Base-by-base conservation (phyloP, 2,329 filamentous ascomycete species). In the Daldinia eschscholtzii region DNA sequence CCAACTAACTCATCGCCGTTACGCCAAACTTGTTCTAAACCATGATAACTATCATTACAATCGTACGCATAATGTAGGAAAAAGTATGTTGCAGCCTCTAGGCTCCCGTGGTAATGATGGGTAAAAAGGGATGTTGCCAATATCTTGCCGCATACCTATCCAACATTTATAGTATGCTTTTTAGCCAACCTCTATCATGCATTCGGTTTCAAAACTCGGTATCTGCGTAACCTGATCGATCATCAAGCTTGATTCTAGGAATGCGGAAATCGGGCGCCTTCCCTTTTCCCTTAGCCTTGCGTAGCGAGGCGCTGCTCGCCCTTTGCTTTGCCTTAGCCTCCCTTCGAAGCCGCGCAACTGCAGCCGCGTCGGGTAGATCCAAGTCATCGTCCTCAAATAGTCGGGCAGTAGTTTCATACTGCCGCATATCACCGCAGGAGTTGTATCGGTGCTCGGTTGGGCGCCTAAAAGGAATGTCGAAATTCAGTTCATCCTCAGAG, bases 401-500 rank as follows among this genome's bases (percentile, higher is more conserved):
- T 26, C 15, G 52, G 30, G 52, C 28, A 1, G 44, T 62, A 1
- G 28, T 50, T 20, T 61, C 66, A 41, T 65, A 61, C 44, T 57
- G 53, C 26, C 42, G 70, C 44, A 65, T 64, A 60, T 61, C 57
- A 26, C 37, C 15, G 10, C 57, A 30, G 10, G 64, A 59, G 15
- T 68, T 28, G n/a, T 58, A 66, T n/a, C 62, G 64, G 4, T 67
- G 26, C 6, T 62, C 60, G 20, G 44, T 50, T 1, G 68, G 37
- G 6, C 75, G 73, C 33, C 55, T 72, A 33, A 64, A 53, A 3
- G 74, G 75, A 37, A 76, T 76, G 18, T 76, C 75, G 10, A 74
- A 75, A 33, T 71, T 76, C 6, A 75, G 28, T 5, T 72, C 74
- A 4, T 75, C 73, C 13, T 76, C 74, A 2, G 73, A 76, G 5